Base-by-base conservation (phyloP, 2,329 filamentous ascomycete species). In the Grosmannia clavigera region DNA sequence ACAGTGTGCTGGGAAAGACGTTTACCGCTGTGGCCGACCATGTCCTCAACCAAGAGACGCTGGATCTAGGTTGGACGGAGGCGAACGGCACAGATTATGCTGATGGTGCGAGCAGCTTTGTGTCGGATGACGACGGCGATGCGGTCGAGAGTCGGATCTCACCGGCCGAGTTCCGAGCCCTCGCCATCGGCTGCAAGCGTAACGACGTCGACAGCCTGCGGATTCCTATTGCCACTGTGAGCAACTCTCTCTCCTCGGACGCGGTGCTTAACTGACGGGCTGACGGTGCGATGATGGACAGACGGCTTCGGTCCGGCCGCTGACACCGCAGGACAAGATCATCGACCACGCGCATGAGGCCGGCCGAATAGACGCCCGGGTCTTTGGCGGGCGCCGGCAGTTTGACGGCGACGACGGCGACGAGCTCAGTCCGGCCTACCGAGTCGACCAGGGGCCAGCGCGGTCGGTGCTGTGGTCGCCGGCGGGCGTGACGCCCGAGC, bases 71-170 rank as follows among this genome's bases (percentile, higher is more conserved):
- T 22, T 64, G 63, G 63, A 14, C 1, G 10, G 29, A 38, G 19
- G 63, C 62, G 54, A 65, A 62, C 14, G 58, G 60, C 4, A 55
- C 61, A 5, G 38, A 50, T 50, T 59, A 58, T 10, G 61, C 62
- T 10, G 63, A 65, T 9, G 38, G 38, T 9, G 38, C 48, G 11
- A 51, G 22, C 11, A 65, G 65, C 40, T 70, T 71, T 38, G 67
- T 76, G 22, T 73, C 70, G 0, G 74, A 77, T 57, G 68, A 72
- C 25, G 76, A 80, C 60, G 75, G 73, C 1, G 70, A 71, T 27
- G 68, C 70, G 0, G 64, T 68, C 4, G 65, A 68, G 4, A 70
- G 69, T 1, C 61, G 59, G 27, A 61, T 67, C 35, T 56, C 64
- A 16, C 63, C 66, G 1, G 59, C 58, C 38, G 55, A 55, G 22